phyloP scores from a whole-genome alignment of 164 flowering plant genomes.

The Annona cherimola region DNA sequence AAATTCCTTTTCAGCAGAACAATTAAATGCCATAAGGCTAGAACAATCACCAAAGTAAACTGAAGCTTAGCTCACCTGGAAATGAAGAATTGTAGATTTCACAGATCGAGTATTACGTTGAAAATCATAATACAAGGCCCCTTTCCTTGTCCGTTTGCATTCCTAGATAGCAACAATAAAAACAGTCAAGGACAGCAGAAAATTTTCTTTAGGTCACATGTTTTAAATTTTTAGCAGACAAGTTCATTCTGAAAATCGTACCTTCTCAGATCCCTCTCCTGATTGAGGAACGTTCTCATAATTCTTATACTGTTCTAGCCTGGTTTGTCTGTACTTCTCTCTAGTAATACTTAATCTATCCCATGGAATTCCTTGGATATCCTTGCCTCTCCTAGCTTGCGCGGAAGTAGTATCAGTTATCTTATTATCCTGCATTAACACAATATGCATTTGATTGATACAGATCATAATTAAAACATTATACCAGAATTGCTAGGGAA shows the following conservation, averaged over 20 bases:
- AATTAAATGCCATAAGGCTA: neutral
- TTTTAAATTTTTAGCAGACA: neutral
- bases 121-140: conserved; percentile 42
- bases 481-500: neutral
- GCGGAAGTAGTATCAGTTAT: conserved; percentile 67
- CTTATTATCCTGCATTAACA: conserved; percentile 39
- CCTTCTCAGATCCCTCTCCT: conserved; percentile 71
- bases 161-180: conserved; percentile 29
- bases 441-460: neutral
- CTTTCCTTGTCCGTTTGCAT: conserved; percentile 45
- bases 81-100: conserved; percentile 60
- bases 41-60: neutral
- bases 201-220: neutral
- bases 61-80: conserved; percentile 32
- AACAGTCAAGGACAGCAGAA: neutral
- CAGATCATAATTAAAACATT: too few relatives aligned
- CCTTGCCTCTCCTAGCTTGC: conserved; percentile 70
- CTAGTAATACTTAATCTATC: conserved; percentile 68
- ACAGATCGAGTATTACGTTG: conserved; percentile 50
- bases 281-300: conserved; percentile 77
- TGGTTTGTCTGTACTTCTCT: conserved; percentile 66
- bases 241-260: conserved; percentile 11
- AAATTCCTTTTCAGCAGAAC: neutral
- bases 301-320: conserved; percentile 83
- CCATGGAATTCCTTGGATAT: conserved; percentile 93